Base-by-base conservation (phyloP, 169 alveolate species). In the Plasmodium reichenowi region DNA sequence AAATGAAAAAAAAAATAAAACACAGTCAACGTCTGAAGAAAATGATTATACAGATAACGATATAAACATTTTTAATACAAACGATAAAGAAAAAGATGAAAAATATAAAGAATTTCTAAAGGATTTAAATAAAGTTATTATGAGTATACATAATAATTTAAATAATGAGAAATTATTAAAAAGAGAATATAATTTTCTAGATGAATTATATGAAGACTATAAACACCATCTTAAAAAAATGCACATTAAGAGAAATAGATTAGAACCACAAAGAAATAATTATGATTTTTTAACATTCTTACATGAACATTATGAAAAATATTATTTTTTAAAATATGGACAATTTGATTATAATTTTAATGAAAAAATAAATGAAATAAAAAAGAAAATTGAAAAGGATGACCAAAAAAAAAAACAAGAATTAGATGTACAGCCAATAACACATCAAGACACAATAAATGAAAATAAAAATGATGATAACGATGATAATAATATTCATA, bases 261-360 rank as follows among this genome's bases (percentile, higher is more conserved):
- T 86, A 73, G 88, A 86, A 60, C 92, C 92, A 24, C 92, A 86
- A 54, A 86, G 48, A 64, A 59, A 72, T 43, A 86, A 86, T 38
- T 86, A 86, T 73, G 92, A 86, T 43, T 86, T 86, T 38, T 86
- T 86, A 72, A 67, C 92, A 17, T 86, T 71, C 62, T 50, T 86
- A n/a, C 92, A 86, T 86, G 92, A 86, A 52, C 62, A 86, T 59
- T 59, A 9, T 32, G 92, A 86, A 62, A 75, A 86, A 38, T 86
- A 59, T 73, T 50, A 9, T 72, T 86, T 86, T 72, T 72, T 45
- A 7, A 72, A 86, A 52, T 72, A 86, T 48, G 87, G 87, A 24
- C 43, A 86, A 20, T 86, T 86, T 45, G 72, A 58, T 63, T 71
- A 72, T 38, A 17, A 86, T 71, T 72, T 86, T 71, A 24, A 86